Evolutionary conservation across 108 stramenopile species (phyloP).

Genomic region (Cyclotella atomus): DNA sequence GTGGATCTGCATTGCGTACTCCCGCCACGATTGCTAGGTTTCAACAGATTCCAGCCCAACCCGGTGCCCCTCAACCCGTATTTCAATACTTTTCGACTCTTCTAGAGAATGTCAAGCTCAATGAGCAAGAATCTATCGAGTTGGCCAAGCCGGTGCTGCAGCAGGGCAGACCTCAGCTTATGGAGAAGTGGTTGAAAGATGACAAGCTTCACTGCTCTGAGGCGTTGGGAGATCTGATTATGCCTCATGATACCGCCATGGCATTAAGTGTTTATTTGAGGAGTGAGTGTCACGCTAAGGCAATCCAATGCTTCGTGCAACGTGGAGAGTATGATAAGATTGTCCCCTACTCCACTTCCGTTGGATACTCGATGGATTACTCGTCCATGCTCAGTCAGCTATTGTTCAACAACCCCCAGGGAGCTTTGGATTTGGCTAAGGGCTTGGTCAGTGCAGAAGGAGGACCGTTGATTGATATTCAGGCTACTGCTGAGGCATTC

Average conservation of each 20-base stretch:
- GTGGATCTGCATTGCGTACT: slow-evolving; percentile 91
- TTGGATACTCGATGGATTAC: slow-evolving; percentile 97
- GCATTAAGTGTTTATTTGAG: slow-evolving; percentile 97
- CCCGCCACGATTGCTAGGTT: slow-evolving; percentile 97
- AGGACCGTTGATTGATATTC: slow-evolving; percentile 95
- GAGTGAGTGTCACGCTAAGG: slow-evolving; percentile 96
- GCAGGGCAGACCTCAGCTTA: slow-evolving; percentile 93
- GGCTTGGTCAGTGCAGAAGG: slow-evolving; percentile 93
- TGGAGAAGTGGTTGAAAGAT: slow-evolving; percentile 99
- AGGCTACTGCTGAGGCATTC: slow-evolving; percentile 97
- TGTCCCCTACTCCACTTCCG: slow-evolving; percentile 95
- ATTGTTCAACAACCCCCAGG: slow-evolving; percentile 96
- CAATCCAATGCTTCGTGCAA: slow-evolving; percentile 98
- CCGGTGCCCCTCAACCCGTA: slow-evolving; percentile 95
- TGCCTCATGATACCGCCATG: slow-evolving; percentile 94
- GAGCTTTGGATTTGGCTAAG: slow-evolving; percentile 97
- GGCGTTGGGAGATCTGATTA: slow-evolving; percentile 96
- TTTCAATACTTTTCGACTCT: slow-evolving; percentile 98
- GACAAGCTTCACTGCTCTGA: slow-evolving; percentile 95
- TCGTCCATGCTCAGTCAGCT: slow-evolving; percentile 97
- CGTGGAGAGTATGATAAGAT: slow-evolving; percentile 99
- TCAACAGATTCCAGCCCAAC: slow-evolving; percentile 97
- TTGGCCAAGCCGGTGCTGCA: slow-evolving; percentile 96
- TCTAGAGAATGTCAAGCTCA: slow-evolving; percentile 94
- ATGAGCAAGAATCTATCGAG: slow-evolving; percentile 97